Conservation (phyloP, 2,329 filamentous ascomycete genomes). For the Furcasterigmium furcatum region DNA sequence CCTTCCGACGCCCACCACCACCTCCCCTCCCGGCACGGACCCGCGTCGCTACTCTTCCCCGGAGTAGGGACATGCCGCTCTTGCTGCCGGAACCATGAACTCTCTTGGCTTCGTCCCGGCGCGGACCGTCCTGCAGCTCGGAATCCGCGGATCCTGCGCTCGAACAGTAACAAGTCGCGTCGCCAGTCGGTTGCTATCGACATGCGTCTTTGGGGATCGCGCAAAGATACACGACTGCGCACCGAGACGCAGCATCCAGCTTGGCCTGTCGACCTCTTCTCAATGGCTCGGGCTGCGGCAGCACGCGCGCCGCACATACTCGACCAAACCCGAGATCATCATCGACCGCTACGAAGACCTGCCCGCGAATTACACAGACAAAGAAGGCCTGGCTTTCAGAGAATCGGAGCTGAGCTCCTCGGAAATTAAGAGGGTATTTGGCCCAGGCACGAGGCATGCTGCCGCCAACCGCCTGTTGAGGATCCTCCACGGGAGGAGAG, state of each 20-base stretch:
- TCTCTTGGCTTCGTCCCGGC: slow-evolving; percentile 9
- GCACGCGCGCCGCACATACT: background rate
- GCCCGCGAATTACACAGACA: slow-evolving; percentile 55
- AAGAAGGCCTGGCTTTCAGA: slow-evolving; percentile 50
- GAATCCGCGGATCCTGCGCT: slow-evolving; percentile 6
- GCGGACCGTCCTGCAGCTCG: slow-evolving; percentile 8
- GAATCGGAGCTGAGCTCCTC: slow-evolving; percentile 41
- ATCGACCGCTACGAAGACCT: slow-evolving; percentile 55
- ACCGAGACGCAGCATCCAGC: background rate
- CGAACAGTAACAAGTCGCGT: background rate
- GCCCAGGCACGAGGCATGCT: slow-evolving; percentile 36
- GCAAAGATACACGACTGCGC: background rate
- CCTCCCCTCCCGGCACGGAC: no score
- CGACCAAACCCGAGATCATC: slow-evolving; percentile 17
- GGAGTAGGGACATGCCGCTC: no score
- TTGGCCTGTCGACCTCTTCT: background rate
- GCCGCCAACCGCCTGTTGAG: slow-evolving; percentile 51
- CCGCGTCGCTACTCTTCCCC: no score
- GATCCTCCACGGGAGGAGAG: slow-evolving; percentile 60
- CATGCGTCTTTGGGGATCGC: background rate
- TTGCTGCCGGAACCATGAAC: slow-evolving; percentile 10
- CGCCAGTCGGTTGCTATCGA: slow-evolving; percentile 6
- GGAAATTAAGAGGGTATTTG: slow-evolving; percentile 49
- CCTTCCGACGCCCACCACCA: no score
- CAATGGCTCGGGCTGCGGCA: background rate